Conservation (phyloP, 495 filamentous ascomycete genomes). For the Penicillium cinerascens region DNA sequence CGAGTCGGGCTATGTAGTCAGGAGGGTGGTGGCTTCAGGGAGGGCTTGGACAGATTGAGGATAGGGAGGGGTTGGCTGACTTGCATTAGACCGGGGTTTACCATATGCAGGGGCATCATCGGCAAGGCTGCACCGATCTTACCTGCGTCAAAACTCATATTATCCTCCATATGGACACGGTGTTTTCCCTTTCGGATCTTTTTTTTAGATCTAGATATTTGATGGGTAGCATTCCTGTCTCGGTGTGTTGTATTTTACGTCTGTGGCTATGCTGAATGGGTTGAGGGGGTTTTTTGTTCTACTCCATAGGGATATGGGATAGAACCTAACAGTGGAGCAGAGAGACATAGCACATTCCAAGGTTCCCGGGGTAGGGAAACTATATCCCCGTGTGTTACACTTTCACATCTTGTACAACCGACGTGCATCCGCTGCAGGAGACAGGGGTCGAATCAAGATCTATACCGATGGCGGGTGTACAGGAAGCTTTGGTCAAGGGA, state of each 20-base stretch:
- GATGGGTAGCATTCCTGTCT: neutral
- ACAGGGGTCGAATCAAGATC: slow-evolving; percentile 3
- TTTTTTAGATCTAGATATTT: neutral
- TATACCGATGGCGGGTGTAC: neutral
- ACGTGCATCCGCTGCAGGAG: slow-evolving; percentile 1
- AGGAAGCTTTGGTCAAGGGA: neutral
- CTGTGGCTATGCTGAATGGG: neutral
- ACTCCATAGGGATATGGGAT: too few species aligned
- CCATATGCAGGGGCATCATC: slow-evolving; percentile 15
- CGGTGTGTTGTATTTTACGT: neutral
- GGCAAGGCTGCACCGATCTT: slow-evolving; percentile 14
- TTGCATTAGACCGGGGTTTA: slow-evolving; percentile 5
- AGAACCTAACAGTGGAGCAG: neutral
- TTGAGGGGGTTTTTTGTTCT: neutral
- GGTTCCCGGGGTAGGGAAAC: neutral
- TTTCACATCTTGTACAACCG: neutral
- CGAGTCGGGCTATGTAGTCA: neutral
- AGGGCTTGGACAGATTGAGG: neutral
- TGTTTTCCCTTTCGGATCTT: neutral
- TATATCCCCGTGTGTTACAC: slow-evolving; percentile 1
- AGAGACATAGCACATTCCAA: neutral
- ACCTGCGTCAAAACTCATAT: neutral
- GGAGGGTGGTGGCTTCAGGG: neutral
- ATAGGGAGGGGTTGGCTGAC: neutral
- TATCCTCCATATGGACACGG: neutral